Evolutionary conservation across 2,329 filamentous ascomycete genomes (phyloP), one percentile per base, ranked within the genome.

Genomic region (Xylaria sp.): DNA sequence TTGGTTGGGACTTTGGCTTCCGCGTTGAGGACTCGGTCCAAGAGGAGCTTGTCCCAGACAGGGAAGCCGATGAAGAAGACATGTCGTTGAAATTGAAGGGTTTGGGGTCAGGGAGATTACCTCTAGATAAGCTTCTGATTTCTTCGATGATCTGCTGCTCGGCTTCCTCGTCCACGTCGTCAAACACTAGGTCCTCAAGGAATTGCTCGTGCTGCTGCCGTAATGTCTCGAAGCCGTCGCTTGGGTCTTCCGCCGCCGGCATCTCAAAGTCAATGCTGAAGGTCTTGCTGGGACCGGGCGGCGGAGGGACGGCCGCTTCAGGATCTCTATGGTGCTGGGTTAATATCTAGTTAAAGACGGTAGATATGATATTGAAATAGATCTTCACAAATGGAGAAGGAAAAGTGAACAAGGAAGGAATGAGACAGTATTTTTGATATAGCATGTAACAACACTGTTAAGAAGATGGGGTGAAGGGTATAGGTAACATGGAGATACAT

Each of bases 181-280:
- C 65, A 34, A 81, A 78, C 12, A 83, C 75, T 3, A 85, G 72
- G 7, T 74, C 73, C n/a, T 84, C 81, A 32, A 87, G 72, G 67
- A 78, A 80, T 4, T 72, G 71, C 47, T 80, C 79, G 68, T 88
- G 85, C 1, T 77, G 76, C 21, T 81, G 78, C 7, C 82, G 80
- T 5, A 88, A 77, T 0, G 73, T 73, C 24, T 85, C 82, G 42
- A 86, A 79, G 65, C 77, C 78, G 57, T 81, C 79, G 24, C 78
- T 77, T 0, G 78, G 71, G 9, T 84, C 81, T 5, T 81, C 76
- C 39, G 75, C 77, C 5, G 76, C 77, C 0, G 82, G 78, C 73
- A 87, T 80, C 62, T 81, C 79, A 74, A 86, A 85, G 78, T 87
- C 82, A 73, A 86, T 85, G 72, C 81, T 85, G 73, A 86, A 86